A percentile compares a stretch with the other conserved stretches of the same genome.
phyloP scores from a whole-genome alignment of 2,329 filamentous ascomycete genomes.

The Samsoniella hepiali region DNA sequence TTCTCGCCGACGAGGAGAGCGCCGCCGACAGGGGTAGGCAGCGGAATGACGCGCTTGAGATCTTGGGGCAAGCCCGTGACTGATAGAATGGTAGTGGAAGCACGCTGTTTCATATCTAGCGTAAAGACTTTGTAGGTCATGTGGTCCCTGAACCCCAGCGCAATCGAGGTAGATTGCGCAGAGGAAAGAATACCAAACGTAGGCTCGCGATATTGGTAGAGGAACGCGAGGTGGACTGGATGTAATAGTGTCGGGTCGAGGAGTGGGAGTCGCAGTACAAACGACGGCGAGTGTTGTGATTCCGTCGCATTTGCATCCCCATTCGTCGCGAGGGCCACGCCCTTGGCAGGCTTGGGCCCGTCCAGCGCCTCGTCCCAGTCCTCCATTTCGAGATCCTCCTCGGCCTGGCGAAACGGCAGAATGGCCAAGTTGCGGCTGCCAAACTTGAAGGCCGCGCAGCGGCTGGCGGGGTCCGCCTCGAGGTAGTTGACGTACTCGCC shows the following conservation, averaged over 20 bases:
- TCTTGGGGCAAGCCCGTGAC: constrained; percentile 84
- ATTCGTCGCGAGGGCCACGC: constrained; percentile 34
- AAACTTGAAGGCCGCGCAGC: constrained; percentile 94
- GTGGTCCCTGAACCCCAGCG: constrained; percentile 79
- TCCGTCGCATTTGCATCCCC: constrained; percentile 40
- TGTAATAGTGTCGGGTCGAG: constrained; percentile 85
- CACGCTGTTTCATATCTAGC: constrained; percentile 86
- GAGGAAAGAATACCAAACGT: constrained; percentile 94
- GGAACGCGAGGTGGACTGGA: constrained; percentile 85
- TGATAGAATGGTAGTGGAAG: constrained; percentile 87
- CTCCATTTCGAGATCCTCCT: constrained; percentile 86
- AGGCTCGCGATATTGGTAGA: constrained; percentile 95
- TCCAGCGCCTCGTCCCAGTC: constrained; percentile 85
- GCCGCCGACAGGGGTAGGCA: constrained; percentile 84
- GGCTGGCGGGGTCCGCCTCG: constrained; percentile 83
- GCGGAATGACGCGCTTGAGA: constrained; percentile 74
- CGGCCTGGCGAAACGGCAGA: constrained; percentile 81
- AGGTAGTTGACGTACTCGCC: constrained; percentile 76
- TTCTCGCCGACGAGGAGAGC: constrained; percentile 84
- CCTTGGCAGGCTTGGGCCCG: constrained; percentile 57
- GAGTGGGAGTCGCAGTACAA: constrained; percentile 85
- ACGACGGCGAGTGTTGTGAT: constrained; percentile 82
- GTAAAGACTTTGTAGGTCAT: constrained; percentile 93
- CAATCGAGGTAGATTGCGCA: constrained; percentile 66
- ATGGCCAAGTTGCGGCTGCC: constrained; percentile 86